Evolutionary conservation across 768 basidiomycete species (phyloP).

Genomic region (Macrocybe gigantea): DNA sequence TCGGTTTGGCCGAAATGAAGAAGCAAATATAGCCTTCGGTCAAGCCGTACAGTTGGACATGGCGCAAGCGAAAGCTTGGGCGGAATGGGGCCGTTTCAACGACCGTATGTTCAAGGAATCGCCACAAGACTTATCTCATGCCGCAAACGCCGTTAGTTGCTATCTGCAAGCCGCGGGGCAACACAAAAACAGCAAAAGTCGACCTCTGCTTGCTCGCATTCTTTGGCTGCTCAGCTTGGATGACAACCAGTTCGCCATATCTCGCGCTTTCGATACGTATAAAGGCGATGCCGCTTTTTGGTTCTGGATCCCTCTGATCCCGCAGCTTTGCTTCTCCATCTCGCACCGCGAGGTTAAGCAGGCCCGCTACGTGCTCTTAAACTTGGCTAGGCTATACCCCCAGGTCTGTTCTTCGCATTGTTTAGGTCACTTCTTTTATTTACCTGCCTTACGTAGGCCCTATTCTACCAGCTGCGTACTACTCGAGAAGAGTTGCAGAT

Average conservation of each 20-base stretch:
- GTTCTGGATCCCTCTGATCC: conserved; percentile 99
- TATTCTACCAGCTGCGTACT: conserved; percentile 94
- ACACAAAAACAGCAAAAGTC: conserved; percentile 90
- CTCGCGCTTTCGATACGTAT: conserved; percentile 86
- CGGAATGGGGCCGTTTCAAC: conserved; percentile 94
- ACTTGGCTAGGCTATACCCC: conserved; percentile 86
- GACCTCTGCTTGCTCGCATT: conserved; percentile 85
- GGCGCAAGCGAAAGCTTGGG: conserved; percentile 94
- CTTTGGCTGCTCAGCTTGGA: conserved; percentile 97
- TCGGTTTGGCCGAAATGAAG: conserved; percentile 76
- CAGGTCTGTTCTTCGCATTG: conserved; percentile 51
- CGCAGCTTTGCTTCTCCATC: conserved; percentile 86
- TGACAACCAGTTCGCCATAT: conserved; percentile 64
- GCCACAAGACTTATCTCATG: conserved; percentile 66
- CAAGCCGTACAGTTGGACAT: conserved; percentile 97
- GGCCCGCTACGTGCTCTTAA: conserved; percentile 82
- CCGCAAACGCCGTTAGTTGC: conserved; percentile 91
- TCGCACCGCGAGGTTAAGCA: conserved; percentile 91
- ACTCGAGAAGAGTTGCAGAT: conserved; percentile 39
- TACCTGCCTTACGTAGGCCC: conserved; percentile 47
- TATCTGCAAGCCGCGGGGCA: conserved; percentile 96
- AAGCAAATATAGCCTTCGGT: conserved; percentile 87
- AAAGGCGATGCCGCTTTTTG: conserved; percentile 95
- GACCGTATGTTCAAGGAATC: conserved; percentile 90
- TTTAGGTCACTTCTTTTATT: background rate